These are phyloP conservation scores for Paxillus involutus DNA, from an alignment of 768 basidiomycete genomes.

Conservation along the genomic window DNA sequence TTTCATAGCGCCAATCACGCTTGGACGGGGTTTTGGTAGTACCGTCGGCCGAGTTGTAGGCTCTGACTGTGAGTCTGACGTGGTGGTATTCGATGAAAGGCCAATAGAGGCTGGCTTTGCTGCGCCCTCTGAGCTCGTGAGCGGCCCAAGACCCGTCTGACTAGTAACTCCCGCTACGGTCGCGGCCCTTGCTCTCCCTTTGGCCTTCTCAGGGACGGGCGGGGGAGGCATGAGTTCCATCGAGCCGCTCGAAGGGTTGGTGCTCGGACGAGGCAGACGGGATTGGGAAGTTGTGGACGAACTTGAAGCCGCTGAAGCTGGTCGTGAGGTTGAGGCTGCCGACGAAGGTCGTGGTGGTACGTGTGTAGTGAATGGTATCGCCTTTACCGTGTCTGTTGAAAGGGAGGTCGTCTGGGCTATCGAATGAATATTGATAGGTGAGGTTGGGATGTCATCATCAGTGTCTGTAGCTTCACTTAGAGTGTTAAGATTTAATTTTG, in stretches of 20 bases:
- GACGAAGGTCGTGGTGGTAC: not conserved
- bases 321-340: slow-evolving; percentile 3
- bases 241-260: not conserved
- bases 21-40: not conserved
- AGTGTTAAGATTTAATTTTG: not conserved
- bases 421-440: not conserved
- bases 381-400: not conserved
- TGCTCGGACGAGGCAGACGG: not conserved
- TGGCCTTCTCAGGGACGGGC: not conserved
- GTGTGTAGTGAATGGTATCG: not conserved
- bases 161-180: not conserved
- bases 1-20: slow-evolving; percentile 11
- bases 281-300: slow-evolving; percentile 1
- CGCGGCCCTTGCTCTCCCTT: not conserved
- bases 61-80: not conserved
- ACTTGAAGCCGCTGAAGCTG: not conserved
- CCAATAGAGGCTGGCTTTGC: not conserved
- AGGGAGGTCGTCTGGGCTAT: slow-evolving; percentile 1
- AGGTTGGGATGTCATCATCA: not conserved
- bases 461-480: not conserved
- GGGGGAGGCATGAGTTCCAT: slow-evolving; percentile 4
- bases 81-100: not conserved
- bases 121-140: not conserved
- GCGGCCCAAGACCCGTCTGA: not conserved
- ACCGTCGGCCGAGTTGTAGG: not conserved